phyloP scores from a whole-genome alignment of 331 rosid species.

The Telfairia occidentalis region DNA sequence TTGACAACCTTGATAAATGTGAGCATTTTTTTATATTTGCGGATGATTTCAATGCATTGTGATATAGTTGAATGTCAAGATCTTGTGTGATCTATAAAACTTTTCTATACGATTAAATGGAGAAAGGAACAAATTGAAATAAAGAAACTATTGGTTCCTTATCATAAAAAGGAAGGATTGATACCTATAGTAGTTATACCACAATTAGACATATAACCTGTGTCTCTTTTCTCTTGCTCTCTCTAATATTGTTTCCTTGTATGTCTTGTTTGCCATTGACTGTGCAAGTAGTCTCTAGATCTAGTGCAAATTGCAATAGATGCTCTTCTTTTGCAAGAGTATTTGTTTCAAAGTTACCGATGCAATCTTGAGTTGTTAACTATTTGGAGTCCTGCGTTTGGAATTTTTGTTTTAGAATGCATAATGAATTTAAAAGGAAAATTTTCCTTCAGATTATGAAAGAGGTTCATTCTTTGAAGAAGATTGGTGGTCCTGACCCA shows the following conservation, averaged over 20 bases:
- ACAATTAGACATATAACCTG: neutral
- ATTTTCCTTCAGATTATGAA: conserved; percentile 43
- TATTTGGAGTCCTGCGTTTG: neutral
- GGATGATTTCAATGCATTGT: neutral
- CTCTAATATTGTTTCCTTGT: neutral
- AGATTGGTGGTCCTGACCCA: conserved; percentile 83
- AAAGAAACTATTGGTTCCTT: neutral
- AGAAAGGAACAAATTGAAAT: neutral
- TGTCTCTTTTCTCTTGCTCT: neutral
- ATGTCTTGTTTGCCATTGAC: neutral
- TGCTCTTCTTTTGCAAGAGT: neutral
- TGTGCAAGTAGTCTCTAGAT: neutral
- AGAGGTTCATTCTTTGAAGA: conserved; percentile 50
- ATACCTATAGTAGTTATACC: neutral
- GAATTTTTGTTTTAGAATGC: conserved; percentile 15
- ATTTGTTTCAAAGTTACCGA: neutral
- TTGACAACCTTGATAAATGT: neutral
- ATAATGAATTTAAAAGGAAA: neutral
- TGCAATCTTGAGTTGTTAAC: neutral
- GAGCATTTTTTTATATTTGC: neutral
- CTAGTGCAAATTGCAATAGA: neutral
- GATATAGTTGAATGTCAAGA: neutral
- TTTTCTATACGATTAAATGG: neutral
- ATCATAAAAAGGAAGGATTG: neutral
- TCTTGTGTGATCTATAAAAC: neutral